A percentile compares a stretch with the other conserved stretches of the same genome.
Conservation (phyloP, 805 yeast species). For the Candida ortonii region DNA sequence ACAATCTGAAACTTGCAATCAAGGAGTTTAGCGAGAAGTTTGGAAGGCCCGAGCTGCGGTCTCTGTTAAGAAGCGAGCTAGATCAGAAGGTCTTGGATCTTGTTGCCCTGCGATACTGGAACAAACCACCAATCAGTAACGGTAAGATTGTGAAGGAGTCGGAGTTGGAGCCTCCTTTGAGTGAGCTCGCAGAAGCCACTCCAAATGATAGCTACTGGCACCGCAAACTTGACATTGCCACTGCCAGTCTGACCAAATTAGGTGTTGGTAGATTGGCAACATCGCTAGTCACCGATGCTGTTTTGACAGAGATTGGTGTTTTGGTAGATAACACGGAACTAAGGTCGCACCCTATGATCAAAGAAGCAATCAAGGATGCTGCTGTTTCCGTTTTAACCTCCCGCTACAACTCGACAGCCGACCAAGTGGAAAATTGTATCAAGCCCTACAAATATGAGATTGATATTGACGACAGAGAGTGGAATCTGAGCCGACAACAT, state of each 20-base stretch:
- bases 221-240: constrained; percentile 76
- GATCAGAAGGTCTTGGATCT: constrained; percentile 88
- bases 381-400: constrained; percentile 74
- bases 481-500: constrained; percentile 80
- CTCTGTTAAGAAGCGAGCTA: constrained; percentile 74
- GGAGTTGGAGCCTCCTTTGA: constrained; percentile 43
- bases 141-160: constrained; percentile 13
- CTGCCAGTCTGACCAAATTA: constrained; percentile 80
- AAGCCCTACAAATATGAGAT: constrained; percentile 97
- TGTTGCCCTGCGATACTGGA: constrained; percentile 92
- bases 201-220: constrained; percentile 84
- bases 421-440: constrained; percentile 97
- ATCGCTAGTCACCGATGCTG: constrained; percentile 72
- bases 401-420: constrained; percentile 88
- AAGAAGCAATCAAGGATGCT: constrained; percentile 77
- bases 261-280: constrained; percentile 95
- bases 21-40: constrained; percentile 83
- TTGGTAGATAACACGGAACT: constrained; percentile 73
- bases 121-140: constrained; percentile 45
- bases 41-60: constrained; percentile 77
- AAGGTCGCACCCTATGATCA: constrained; percentile 82
- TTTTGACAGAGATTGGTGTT: constrained; percentile 72
- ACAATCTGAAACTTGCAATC: constrained; percentile 76
- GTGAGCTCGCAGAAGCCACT: constrained; percentile 53
- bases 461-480: constrained; percentile 93